phyloP scores from a whole-genome alignment of 805 yeast species.

The Candida oleophila region DNA sequence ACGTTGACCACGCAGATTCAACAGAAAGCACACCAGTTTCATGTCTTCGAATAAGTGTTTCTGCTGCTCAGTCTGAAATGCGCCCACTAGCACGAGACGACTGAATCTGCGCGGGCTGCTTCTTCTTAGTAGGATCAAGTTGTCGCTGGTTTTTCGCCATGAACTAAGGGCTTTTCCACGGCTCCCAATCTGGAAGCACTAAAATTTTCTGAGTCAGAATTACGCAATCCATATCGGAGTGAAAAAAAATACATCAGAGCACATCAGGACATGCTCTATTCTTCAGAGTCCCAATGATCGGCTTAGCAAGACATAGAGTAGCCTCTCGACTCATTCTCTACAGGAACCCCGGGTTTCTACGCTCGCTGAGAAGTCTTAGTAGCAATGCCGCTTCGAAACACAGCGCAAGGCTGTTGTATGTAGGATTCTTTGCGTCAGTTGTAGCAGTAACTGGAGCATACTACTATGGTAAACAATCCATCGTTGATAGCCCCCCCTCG shows the following conservation, averaged over 20 bases:
- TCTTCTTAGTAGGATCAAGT: neutral
- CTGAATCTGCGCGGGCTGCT: too few relatives aligned
- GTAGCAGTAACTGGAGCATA: neutral
- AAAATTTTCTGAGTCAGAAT: neutral
- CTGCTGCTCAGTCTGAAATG: too few relatives aligned
- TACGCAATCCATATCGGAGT: neutral
- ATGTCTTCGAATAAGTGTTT: too few relatives aligned
- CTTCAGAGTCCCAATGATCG: neutral
- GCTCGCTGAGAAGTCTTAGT: neutral
- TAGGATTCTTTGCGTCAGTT: neutral
- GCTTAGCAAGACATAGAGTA: neutral
- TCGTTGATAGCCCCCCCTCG: constrained; percentile 12
- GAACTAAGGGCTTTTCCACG: neutral
- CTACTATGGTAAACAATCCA: constrained; percentile 10
- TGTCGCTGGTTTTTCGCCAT: too few relatives aligned
- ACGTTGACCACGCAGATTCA: too few relatives aligned
- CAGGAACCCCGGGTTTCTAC: neutral
- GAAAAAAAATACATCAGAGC: neutral
- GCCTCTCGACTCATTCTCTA: neutral
- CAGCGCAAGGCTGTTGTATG: neutral
- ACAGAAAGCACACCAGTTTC: too few relatives aligned
- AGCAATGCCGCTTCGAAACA: neutral
- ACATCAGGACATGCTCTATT: neutral
- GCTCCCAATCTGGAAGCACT: neutral
- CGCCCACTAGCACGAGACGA: too few relatives aligned